Percentiles rank a stretch among this genome's conserved stretches.
phyloP scores from a whole-genome alignment of 768 basidiomycete species.

The Pleurotus platypus region DNA sequence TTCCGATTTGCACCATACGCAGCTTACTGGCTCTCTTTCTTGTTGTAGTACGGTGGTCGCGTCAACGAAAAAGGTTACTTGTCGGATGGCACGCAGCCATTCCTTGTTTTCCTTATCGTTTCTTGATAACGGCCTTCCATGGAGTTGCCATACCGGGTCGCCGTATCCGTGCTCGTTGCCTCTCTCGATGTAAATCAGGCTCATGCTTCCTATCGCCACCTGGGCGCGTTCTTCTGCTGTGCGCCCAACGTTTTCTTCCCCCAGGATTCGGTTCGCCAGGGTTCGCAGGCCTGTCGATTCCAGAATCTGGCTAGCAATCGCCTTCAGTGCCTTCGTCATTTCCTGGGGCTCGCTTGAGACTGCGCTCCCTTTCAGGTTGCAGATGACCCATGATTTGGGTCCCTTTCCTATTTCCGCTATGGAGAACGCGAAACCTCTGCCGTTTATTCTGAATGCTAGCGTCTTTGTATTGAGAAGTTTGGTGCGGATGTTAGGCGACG shows the following conservation, averaged over 20 bases:
- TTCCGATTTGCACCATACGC: background rate
- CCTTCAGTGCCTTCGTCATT: background rate
- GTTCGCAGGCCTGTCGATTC: background rate
- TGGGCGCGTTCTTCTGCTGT: background rate
- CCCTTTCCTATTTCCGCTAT: background rate
- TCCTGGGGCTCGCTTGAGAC: no score
- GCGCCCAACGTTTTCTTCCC: background rate
- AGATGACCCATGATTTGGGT: background rate
- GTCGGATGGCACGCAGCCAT: background rate
- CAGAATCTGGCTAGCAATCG: background rate
- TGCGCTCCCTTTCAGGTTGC: background rate
- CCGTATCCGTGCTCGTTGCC: background rate
- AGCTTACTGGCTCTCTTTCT: background rate
- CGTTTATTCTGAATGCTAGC: background rate
- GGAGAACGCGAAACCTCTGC: background rate
- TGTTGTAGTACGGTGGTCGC: background rate
- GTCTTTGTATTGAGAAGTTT: background rate
- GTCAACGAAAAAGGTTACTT: background rate
- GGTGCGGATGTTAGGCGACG: no score
- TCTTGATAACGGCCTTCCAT: background rate
- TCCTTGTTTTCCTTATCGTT: background rate
- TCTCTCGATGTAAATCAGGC: background rate
- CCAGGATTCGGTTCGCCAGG: background rate
- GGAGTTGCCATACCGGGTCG: background rate
- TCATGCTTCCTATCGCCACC: background rate